Conservation (phyloP, 2,329 filamentous ascomycete genomes). For the Diaporthe citrichinensis region DNA sequence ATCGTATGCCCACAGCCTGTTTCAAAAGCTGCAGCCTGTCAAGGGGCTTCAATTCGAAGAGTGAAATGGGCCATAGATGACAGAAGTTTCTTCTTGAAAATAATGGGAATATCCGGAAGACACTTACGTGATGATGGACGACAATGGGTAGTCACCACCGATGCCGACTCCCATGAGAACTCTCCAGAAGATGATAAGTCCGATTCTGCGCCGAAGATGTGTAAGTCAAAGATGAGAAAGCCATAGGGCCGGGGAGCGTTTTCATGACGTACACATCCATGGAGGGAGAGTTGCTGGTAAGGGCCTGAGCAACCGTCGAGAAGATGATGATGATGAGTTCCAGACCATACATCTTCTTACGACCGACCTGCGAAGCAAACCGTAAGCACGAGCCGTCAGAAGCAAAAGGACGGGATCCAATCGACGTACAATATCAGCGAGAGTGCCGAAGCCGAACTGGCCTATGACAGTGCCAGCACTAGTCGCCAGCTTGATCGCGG, state of each 20-base stretch:
- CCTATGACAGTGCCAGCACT: conserved; percentile 87
- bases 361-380: conserved; percentile 42
- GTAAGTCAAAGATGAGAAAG: neutral
- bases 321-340: conserved; percentile 87
- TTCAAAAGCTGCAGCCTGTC: neutral
- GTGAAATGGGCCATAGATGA: neutral
- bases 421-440: conserved; percentile 71
- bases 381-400: neutral
- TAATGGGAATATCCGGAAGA: no score
- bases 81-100: neutral
- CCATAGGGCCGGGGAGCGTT: neutral
- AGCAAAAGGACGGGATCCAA: neutral
- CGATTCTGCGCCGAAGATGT: conserved; percentile 53
- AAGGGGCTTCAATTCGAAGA: neutral
- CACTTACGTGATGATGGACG: conserved; percentile 78
- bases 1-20: neutral
- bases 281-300: conserved; percentile 73
- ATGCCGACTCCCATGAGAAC: conserved; percentile 81
- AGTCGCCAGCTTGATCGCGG: conserved; percentile 87
- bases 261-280: conserved; percentile 63
- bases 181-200: conserved; percentile 84
- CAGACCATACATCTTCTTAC: conserved; percentile 77
- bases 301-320: conserved; percentile 79
- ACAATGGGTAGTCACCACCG: conserved; percentile 85
- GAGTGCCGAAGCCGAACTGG: conserved; percentile 83